Evolutionary conservation across 495 filamentous ascomycete genomes (phyloP), one percentile per base, ranked within the genome.

Genomic region (Extremus antarcticus): DNA sequence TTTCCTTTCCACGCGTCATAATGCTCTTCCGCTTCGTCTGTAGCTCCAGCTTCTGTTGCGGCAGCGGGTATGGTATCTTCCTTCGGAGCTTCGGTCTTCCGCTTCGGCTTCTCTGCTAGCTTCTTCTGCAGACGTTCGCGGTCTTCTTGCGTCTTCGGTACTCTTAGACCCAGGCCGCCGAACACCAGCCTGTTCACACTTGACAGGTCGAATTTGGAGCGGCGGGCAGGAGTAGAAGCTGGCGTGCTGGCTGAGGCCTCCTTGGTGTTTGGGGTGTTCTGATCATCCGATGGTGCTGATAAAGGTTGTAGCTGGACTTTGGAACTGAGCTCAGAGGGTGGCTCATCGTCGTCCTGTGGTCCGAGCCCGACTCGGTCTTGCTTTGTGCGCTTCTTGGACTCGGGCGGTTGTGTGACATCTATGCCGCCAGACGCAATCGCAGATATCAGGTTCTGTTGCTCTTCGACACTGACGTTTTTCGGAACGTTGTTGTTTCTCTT

Each of bases 161-260:
- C 76, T 53, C 76, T 76, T 3, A 88, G 69, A 29, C 86, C 87
- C n/a, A 90, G 72, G 21, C 84, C 79, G 19, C 82, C 81, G 61
- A 89, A 89, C 0, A 92, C 63, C 57, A 90, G 65, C 56, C 87
- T 74, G 41, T 78, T 76, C 2, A 80, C 80, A 54, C 84, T 82
- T 9, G 71, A 78, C 2, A 88, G 58, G 62, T 90, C 84, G 19
- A 88, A 64, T 52, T 72, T 74, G 1, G 72, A 70, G 53, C 76
- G 74, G 45, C 69, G 69, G 7, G 29, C 4, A 7, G 29, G 29
- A 20, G 56, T 20, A 2, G 49, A 54, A 2, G 53, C 41, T 21
- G 58, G 3, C 11, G 57, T 45, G n/a, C 48, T 22, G 16, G 39
- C 25, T 43, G 51, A 11, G 16, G 39, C 25, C 16, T 52, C 24